These are phyloP conservation scores for Escovopsis weberi DNA, from an alignment of 2,329 filamentous ascomycete genomes.

Conservation along the genomic window DNA sequence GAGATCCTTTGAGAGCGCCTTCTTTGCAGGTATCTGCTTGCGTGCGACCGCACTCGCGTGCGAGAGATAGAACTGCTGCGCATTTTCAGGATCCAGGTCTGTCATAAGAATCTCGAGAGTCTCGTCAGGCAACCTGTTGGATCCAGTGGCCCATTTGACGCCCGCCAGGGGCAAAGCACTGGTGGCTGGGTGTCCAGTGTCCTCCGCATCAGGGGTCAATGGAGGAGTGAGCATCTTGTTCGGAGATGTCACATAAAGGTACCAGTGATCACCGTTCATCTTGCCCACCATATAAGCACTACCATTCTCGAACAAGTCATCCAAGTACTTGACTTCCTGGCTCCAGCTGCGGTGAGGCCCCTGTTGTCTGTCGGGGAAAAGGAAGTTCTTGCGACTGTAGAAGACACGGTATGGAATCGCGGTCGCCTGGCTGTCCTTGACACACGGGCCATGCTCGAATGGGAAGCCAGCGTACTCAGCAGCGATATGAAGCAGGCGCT, in stretches of 20 bases:
- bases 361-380: constrained; percentile 87
- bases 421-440: constrained; percentile 54
- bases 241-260: constrained; percentile 88
- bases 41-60: constrained; percentile 81
- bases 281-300: constrained; percentile 99
- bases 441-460: constrained; percentile 52
- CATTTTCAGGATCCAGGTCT: constrained; percentile 52
- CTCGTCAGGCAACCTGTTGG: constrained; percentile 50
- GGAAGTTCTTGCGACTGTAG: constrained; percentile 97
- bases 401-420: constrained; percentile 92
- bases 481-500: constrained; percentile 84
- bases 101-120: constrained; percentile 64
- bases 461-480: constrained; percentile 81
- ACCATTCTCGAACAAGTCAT: constrained; percentile 79
- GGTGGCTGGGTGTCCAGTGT: constrained; percentile 19
- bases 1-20: constrained; percentile 45
- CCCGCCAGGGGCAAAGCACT: constrained; percentile 39
- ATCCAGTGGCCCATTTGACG: constrained; percentile 23
- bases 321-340: constrained; percentile 83
- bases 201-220: constrained; percentile 50
- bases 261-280: constrained; percentile 99
- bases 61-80: constrained; percentile 55
- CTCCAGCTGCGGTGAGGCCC: constrained; percentile 96
- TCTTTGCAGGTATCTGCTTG: constrained; percentile 55
- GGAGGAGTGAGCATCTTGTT: constrained; percentile 69